phyloP scores from a whole-genome alignment of 805 yeast genomes.

The Babjeviella inositovora region DNA sequence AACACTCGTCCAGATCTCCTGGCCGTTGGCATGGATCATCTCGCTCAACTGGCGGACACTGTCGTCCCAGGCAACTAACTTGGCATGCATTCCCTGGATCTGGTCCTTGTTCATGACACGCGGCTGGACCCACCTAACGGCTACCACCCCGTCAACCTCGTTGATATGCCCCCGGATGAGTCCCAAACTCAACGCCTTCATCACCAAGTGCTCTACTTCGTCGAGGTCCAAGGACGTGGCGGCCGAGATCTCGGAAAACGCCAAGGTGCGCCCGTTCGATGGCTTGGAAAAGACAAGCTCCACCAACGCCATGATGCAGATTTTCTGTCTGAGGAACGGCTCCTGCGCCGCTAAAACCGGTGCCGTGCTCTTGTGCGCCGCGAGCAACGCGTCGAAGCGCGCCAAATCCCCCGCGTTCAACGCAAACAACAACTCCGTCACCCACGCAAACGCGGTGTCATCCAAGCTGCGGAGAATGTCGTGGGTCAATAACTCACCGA shows the following conservation, averaged over 20 bases:
- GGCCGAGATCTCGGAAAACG: slow-evolving; percentile 56
- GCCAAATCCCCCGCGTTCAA: slow-evolving; percentile 68
- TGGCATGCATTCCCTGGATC: slow-evolving; percentile 58
- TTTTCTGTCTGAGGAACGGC: slow-evolving; percentile 71
- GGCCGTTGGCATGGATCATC: slow-evolving; percentile 45
- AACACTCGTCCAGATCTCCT: slow-evolving; percentile 41
- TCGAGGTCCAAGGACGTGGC: slow-evolving; percentile 50
- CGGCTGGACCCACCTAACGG: slow-evolving; percentile 92
- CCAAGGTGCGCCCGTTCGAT: slow-evolving; percentile 55
- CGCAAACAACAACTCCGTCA: slow-evolving; percentile 50
- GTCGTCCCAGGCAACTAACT: slow-evolving; percentile 63
- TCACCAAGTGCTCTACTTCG: slow-evolving; percentile 80
- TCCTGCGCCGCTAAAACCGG: slow-evolving; percentile 44
- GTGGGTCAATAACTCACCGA: slow-evolving; percentile 88
- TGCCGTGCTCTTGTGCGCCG: slow-evolving; percentile 18
- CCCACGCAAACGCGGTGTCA: slow-evolving; percentile 44
- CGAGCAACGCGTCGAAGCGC: slow-evolving; percentile 36
- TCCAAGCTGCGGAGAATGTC: slow-evolving; percentile 50
- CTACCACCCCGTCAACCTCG: slow-evolving; percentile 65
- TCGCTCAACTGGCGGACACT: slow-evolving; percentile 52
- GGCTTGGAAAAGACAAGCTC: slow-evolving; percentile 74
- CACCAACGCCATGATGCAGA: slow-evolving; percentile 80
- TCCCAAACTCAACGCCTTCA: slow-evolving; percentile 79
- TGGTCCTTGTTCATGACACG: slow-evolving; percentile 76
- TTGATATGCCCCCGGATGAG: slow-evolving; percentile 83